Percentiles rank a stretch among this genome's conserved stretches.
Evolutionary conservation across 345 rosid species (phyloP).

Genomic region (Pseudoturritis turrita): DNA sequence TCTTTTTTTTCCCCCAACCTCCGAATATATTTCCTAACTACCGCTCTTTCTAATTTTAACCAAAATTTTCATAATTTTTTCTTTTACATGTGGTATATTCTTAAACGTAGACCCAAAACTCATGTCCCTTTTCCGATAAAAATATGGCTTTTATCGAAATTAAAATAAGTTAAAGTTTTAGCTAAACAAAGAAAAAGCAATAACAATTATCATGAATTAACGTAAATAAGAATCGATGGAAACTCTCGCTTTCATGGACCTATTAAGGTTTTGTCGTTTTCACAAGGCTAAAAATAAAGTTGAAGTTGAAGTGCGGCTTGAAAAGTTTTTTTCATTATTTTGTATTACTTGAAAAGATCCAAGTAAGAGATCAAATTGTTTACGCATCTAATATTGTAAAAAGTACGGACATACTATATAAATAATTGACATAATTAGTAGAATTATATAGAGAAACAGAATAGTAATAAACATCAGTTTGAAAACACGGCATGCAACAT

Average conservation of each 20-base stretch:
- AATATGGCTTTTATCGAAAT: neutral
- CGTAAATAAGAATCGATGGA: conserved; percentile 9
- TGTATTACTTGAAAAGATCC: too few relatives aligned
- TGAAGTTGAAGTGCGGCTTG: conserved; percentile 19
- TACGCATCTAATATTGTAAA: conserved; percentile 3
- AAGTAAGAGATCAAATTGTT: conserved; percentile 15
- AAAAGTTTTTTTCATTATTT: neutral
- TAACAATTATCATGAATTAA: neutral
- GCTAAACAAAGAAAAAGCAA: neutral
- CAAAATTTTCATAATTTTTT: neutral
- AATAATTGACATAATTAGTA: neutral
- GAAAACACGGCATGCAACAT: conserved; percentile 8
- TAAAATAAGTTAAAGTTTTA: neutral
- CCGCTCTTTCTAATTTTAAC: neutral
- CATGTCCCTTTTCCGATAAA: neutral
- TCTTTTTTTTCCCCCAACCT: neutral
- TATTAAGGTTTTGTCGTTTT: conserved; percentile 20
- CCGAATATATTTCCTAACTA: conserved; percentile 11
- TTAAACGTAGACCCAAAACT: neutral
- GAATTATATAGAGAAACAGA: neutral
- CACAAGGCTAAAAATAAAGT: conserved; percentile 16
- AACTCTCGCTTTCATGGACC: conserved; percentile 19
- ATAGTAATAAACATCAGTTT: neutral
- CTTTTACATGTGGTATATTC: neutral
- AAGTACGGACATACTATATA: neutral